phyloP scores from a whole-genome alignment of 1,139 yeast species.

The Saccharomyces uvarum region DNA sequence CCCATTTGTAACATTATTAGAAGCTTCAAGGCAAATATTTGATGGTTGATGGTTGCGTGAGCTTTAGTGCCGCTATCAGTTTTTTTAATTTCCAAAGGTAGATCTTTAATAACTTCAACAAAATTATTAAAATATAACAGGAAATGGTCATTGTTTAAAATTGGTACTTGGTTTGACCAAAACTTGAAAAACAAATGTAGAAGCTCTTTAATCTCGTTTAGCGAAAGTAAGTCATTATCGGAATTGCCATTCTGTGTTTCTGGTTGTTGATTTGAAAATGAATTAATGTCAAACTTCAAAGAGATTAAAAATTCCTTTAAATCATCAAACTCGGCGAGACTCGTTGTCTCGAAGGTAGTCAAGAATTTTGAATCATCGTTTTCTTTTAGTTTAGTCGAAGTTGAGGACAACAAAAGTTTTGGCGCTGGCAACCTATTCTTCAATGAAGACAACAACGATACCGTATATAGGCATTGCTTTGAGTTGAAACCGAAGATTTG shows the following conservation, averaged over 20 bases:
- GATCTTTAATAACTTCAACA: slow-evolving; percentile 37
- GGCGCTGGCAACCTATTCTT: slow-evolving; percentile 55
- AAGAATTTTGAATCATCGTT: slow-evolving; percentile 5
- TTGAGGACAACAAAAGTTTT: slow-evolving; percentile 17
- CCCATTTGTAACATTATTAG: slow-evolving; percentile 54
- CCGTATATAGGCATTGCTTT: slow-evolving; percentile 58
- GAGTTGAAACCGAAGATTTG: slow-evolving; percentile 64
- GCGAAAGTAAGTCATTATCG: slow-evolving; percentile 8
- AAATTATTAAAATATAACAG: slow-evolving; percentile 49
- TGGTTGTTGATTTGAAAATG: background rate
- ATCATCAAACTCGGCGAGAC: slow-evolving; percentile 27
- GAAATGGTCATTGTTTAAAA: slow-evolving; percentile 59
- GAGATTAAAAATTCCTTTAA: slow-evolving; percentile 19
- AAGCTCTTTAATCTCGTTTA: slow-evolving; percentile 27
- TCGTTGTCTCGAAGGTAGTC: slow-evolving; percentile 13
- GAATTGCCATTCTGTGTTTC: background rate
- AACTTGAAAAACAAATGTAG: slow-evolving; percentile 53
- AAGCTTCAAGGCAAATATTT: slow-evolving; percentile 50
- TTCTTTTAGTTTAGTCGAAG: slow-evolving; percentile 44
- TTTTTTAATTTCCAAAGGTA: slow-evolving; percentile 9
- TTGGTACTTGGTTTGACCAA: slow-evolving; percentile 69
- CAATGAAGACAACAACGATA: slow-evolving; percentile 59
- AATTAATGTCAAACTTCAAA: slow-evolving; percentile 18
- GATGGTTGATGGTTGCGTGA: slow-evolving; percentile 29
- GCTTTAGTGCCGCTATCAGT: slow-evolving; percentile 20